Conservation (phyloP, 345 rosid species). For the Gynandropsis gynandra region DNA sequence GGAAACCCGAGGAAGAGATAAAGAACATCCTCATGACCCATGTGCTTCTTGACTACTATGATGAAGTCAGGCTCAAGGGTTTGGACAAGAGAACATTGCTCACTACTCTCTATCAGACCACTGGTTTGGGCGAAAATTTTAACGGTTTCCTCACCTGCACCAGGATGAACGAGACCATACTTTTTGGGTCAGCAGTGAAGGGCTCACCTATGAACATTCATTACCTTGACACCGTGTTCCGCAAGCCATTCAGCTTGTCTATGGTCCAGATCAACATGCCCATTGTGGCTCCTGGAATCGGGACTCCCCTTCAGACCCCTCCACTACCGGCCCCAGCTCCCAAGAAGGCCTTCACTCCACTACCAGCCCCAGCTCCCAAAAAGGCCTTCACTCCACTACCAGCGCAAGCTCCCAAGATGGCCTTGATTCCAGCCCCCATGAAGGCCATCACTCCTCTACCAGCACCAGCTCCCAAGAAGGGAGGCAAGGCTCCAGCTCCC, state of each 20-base stretch:
- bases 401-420: conserved; percentile 35
- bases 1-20: conserved; percentile 33
- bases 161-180: conserved; percentile 26
- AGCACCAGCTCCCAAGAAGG: too few relatives aligned
- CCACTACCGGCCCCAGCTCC: conserved; percentile 39
- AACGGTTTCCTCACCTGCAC: conserved; percentile 62
- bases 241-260: conserved; percentile 60
- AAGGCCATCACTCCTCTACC: too few relatives aligned
- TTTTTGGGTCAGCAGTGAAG: conserved; percentile 48
- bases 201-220: conserved; percentile 39
- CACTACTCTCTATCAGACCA: conserved; percentile 58
- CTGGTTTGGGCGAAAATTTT: conserved; percentile 40
- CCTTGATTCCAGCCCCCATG: too few relatives aligned
- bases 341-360: neutral
- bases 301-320: conserved; percentile 29
- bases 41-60: conserved; percentile 54
- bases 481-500: conserved; percentile 25
- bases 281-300: conserved; percentile 56
- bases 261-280: conserved; percentile 56
- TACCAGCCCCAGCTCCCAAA: conserved; percentile 24
- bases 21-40: conserved; percentile 42
- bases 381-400: too few relatives aligned
- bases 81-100: conserved; percentile 35
- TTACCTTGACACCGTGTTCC: conserved; percentile 32
- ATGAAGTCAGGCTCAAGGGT: conserved; percentile 27